A percentile compares a stretch with the other conserved stretches of the same genome.
phyloP scores from a whole-genome alignment of 2,329 filamentous ascomycete genomes.

The Apiospora koreana region DNA sequence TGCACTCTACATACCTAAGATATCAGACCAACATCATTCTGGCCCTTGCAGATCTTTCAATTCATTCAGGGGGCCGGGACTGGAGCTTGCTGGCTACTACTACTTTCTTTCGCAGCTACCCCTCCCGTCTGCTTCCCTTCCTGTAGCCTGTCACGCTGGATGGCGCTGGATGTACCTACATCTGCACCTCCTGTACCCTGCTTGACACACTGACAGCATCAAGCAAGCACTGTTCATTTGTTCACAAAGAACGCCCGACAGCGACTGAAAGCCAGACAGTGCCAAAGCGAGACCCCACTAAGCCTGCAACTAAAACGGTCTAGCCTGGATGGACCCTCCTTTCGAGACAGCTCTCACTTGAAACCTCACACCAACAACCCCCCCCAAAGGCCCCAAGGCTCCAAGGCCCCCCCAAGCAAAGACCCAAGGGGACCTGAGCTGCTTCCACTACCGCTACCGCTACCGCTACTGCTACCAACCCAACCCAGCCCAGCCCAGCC shows the following conservation, averaged over 20 bases:
- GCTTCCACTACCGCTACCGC: background rate
- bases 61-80: background rate
- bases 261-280: background rate
- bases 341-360: constrained; percentile 7
- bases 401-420: background rate
- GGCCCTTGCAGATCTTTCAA: constrained; percentile 7
- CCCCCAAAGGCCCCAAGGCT: background rate
- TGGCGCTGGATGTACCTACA: background rate
- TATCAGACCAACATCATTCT: background rate
- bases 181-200: background rate
- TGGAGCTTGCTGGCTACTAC: background rate
- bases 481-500: background rate
- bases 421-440: background rate
- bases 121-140: background rate
- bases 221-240: background rate
- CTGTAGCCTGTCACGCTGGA: background rate
- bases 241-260: background rate
- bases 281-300: constrained; percentile 8
- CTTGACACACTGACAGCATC: background rate
- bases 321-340: constrained; percentile 9
- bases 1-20: background rate
- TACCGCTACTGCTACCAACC: constrained; percentile 4
- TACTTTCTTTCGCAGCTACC: background rate
- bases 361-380: background rate
- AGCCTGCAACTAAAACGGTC: constrained; percentile 10